Percentiles rank a stretch among this genome's conserved stretches.
phyloP scores from a whole-genome alignment of 495 filamentous ascomycete genomes.

The Terfezia boudieri region DNA sequence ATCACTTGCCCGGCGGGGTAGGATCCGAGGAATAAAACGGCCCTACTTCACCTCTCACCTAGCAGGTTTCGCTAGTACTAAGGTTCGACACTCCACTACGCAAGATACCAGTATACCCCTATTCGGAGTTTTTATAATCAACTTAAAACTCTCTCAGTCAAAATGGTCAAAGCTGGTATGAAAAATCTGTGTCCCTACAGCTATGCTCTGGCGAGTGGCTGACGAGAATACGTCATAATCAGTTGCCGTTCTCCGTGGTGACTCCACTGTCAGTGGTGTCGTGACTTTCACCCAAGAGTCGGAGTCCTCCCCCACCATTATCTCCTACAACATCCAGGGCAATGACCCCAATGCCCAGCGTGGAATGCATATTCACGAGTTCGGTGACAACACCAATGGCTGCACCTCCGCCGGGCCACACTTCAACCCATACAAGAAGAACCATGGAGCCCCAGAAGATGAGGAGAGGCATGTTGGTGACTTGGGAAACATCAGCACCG shows the following conservation, averaged over 20 bases:
- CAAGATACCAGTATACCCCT: neutral
- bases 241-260: slow-evolving; percentile 95
- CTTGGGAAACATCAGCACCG: slow-evolving; percentile 88
- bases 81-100: no score
- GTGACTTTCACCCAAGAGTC: slow-evolving; percentile 82
- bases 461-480: slow-evolving; percentile 83
- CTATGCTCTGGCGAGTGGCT: no score
- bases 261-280: slow-evolving; percentile 76
- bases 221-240: neutral
- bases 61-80: no score
- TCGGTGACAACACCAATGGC: slow-evolving; percentile 99
- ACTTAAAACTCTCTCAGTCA: slow-evolving; percentile 25
- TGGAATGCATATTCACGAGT: slow-evolving; percentile 94
- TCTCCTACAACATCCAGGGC: slow-evolving; percentile 81
- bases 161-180: slow-evolving; percentile 93
- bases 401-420: slow-evolving; percentile 95
- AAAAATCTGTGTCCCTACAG: slow-evolving; percentile 6
- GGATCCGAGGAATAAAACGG: no score
- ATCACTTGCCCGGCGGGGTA: no score
- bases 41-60: no score
- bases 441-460: slow-evolving; percentile 70
- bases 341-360: slow-evolving; percentile 87
- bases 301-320: slow-evolving; percentile 59
- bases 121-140: slow-evolving; percentile 12
- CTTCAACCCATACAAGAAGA: slow-evolving; percentile 89